A percentile compares a stretch with the other conserved stretches of the same genome.
Conservation (phyloP, 192 early-diverging fungal genomes). For the Coemansia sp. region DNA sequence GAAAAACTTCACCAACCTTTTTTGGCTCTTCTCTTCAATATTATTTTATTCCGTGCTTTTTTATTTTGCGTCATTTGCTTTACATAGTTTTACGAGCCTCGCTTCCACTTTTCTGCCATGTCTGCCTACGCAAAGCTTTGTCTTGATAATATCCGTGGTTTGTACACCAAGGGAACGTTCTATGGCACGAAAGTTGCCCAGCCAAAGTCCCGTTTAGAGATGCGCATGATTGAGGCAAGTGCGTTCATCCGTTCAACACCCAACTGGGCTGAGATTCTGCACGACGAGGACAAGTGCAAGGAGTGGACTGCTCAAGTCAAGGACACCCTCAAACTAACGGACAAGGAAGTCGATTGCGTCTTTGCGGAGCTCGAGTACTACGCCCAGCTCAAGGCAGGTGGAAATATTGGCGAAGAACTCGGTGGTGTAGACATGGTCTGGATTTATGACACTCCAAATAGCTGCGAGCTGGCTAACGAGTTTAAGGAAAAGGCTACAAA, state of each 20-base stretch:
- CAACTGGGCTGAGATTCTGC: background rate
- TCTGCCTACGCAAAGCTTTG: background rate
- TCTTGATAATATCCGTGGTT: background rate
- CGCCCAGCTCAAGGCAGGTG: background rate
- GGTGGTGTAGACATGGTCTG: constrained; percentile 14
- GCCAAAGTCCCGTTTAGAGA: background rate
- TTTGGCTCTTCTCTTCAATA: background rate
- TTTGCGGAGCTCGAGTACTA: constrained; percentile 2
- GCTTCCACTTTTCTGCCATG: background rate
- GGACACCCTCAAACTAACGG: background rate
- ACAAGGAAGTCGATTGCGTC: constrained; percentile 4
- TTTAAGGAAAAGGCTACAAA: background rate
- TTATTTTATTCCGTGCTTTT: background rate
- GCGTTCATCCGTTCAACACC: background rate
- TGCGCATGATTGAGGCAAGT: constrained; percentile 6
- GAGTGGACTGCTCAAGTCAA: background rate
- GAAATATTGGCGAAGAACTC: background rate
- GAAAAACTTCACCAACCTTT: background rate
- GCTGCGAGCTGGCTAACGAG: background rate
- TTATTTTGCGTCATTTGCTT: background rate
- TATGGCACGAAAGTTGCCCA: background rate
- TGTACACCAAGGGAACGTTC: background rate
- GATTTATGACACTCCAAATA: background rate
- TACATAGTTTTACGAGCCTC: background rate
- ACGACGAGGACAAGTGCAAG: background rate